Conservation (phyloP, 371 early-diverging fungal species). For the Mortierella sp. region DNA sequence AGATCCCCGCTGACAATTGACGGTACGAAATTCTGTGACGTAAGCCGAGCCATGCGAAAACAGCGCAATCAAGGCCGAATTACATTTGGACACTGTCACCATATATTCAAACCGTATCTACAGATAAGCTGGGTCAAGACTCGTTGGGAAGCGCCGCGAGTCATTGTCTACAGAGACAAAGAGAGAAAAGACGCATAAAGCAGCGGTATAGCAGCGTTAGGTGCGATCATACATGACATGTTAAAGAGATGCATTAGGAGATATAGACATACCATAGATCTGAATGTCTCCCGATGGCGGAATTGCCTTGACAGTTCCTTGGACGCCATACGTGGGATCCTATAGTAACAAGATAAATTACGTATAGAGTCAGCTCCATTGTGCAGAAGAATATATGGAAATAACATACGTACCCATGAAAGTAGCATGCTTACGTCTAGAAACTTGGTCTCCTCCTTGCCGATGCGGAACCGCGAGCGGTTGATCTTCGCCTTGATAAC, state of each 20-base stretch:
- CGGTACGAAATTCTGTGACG: no score
- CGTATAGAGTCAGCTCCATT: neutral
- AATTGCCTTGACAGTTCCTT: constrained; percentile 30
- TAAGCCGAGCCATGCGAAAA: no score
- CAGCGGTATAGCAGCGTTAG: no score
- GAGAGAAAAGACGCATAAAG: constrained; percentile 2
- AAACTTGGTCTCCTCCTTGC: constrained; percentile 85
- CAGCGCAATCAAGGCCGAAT: no score
- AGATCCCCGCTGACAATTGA: no score
- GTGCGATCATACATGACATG: no score
- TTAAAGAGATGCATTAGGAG: neutral
- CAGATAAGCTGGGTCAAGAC: constrained; percentile 12
- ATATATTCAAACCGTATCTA: neutral
- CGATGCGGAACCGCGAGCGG: constrained; percentile 77
- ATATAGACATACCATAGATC: constrained; percentile 20
- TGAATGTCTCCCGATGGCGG: constrained; percentile 41
- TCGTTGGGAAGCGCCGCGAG: constrained; percentile 21
- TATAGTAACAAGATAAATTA: neutral
- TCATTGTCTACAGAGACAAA: constrained; percentile 9
- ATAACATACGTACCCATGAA: no score
- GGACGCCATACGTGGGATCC: constrained; percentile 51
- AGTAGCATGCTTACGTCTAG: constrained; percentile 62
- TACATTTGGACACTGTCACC: no score
- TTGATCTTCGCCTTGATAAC: constrained; percentile 85
- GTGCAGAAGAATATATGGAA: no score